These are phyloP conservation scores for Zalaria sp. DNA, from an alignment of 2,329 filamentous ascomycete genomes.

Conservation along the genomic window DNA sequence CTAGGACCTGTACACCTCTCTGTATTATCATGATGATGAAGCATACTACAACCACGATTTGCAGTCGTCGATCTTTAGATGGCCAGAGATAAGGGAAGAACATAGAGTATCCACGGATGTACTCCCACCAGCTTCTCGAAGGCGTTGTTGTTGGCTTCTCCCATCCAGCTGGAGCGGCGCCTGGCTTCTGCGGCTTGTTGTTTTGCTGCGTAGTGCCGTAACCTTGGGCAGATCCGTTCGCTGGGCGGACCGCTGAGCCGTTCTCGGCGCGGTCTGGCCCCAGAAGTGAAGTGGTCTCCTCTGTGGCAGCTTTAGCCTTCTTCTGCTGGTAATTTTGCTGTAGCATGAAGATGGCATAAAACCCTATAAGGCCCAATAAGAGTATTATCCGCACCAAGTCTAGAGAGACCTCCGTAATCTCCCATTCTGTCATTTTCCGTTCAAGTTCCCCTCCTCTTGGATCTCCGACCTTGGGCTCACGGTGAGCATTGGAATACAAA, in stretches of 20 bases:
- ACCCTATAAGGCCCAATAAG: constrained; percentile 41
- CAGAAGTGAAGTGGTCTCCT: constrained; percentile 52
- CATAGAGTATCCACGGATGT: constrained; percentile 77
- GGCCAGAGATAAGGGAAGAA: constrained; percentile 98
- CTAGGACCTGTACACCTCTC: constrained; percentile 71
- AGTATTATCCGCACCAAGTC: constrained; percentile 56
- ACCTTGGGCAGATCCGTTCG: constrained; percentile 34
- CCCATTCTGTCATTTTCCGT: constrained; percentile 40
- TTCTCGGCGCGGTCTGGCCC: constrained; percentile 30
- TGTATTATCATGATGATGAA: constrained; percentile 69
- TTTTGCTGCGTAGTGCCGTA: constrained; percentile 36
- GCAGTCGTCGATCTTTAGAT: constrained; percentile 58
- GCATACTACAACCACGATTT: constrained; percentile 68
- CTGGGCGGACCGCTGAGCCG: constrained; percentile 25
- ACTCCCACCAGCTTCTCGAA: constrained; percentile 90
- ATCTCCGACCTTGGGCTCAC: constrained; percentile 42
- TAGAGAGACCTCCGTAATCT: constrained; percentile 50
- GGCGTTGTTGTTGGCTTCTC: constrained; percentile 78
- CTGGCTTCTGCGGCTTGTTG: constrained; percentile 20
- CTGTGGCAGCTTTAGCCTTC: constrained; percentile 26
- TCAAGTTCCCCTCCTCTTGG: constrained; percentile 18
- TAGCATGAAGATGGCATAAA: constrained; percentile 44
- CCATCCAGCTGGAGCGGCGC: constrained; percentile 51
- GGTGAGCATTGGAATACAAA: constrained; percentile 54
- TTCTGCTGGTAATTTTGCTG: constrained; percentile 23